Percentiles rank a stretch among this genome's conserved stretches.
Conservation (phyloP, 2,329 filamentous ascomycete genomes). For the Hymenoscyphus fraxineus region DNA sequence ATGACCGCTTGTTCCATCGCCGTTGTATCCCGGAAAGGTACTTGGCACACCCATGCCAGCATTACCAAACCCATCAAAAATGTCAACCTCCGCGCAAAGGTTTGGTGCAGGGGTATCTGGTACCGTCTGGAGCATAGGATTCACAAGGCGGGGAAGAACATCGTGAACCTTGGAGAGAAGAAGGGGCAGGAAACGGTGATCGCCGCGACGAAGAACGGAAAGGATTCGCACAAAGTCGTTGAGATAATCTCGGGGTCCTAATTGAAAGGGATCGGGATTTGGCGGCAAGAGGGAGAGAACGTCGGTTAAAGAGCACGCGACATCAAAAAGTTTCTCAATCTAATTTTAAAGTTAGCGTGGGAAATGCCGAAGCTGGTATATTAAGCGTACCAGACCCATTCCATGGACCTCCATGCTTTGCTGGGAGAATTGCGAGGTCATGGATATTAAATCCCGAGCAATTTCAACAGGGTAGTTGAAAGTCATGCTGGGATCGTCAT, state of each 20-base stretch:
- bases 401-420: slow-evolving; percentile 72
- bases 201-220: slow-evolving; percentile 67
- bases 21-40: slow-evolving; percentile 28
- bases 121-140: slow-evolving; percentile 56
- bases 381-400: slow-evolving; percentile 61
- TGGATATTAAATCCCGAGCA: slow-evolving; percentile 56
- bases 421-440: slow-evolving; percentile 68
- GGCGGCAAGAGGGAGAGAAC: slow-evolving; percentile 64
- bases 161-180: slow-evolving; percentile 74
- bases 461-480: slow-evolving; percentile 63
- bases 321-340: slow-evolving; percentile 78
- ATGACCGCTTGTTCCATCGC: slow-evolving; percentile 27
- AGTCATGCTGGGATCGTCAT: slow-evolving; percentile 51
- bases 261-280: slow-evolving; percentile 57
- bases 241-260: slow-evolving; percentile 70
- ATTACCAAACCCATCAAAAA: slow-evolving; percentile 64
- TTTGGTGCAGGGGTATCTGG: slow-evolving; percentile 47
- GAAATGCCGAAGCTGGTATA: not conserved
- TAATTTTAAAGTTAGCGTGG: slow-evolving; percentile 19
- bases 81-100: slow-evolving; percentile 45
- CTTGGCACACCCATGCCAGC: slow-evolving; percentile 49
- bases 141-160: slow-evolving; percentile 59
- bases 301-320: slow-evolving; percentile 69
- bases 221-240: slow-evolving; percentile 65
- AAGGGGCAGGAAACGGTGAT: slow-evolving; percentile 73